A percentile compares a stretch with the other conserved stretches of the same genome.
phyloP scores from a whole-genome alignment of 768 basidiomycete genomes.

The Leccinum subgranulosum region DNA sequence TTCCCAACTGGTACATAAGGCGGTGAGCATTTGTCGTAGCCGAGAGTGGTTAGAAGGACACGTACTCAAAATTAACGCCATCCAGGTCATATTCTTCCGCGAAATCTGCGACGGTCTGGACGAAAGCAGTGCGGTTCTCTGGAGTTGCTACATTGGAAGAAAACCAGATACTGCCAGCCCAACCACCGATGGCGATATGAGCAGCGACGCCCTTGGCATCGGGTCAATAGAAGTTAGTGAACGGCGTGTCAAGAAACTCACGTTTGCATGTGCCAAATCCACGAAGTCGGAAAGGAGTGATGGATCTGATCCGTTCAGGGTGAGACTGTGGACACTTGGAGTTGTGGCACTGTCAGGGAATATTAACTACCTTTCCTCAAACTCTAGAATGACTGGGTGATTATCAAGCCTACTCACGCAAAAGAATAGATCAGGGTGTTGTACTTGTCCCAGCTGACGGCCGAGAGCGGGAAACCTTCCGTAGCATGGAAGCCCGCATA shows the following conservation, averaged over 20 bases:
- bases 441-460: conserved; percentile 67
- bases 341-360: conserved; percentile 31
- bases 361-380: no score
- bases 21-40: neutral
- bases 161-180: conserved; percentile 62
- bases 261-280: conserved; percentile 31
- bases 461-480: conserved; percentile 45
- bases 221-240: conserved; percentile 19
- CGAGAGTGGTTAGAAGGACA: neutral
- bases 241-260: neutral
- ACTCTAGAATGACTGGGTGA: no score
- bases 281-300: conserved; percentile 58
- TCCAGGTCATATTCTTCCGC: conserved; percentile 51
- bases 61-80: conserved; percentile 40
- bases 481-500: conserved; percentile 60
- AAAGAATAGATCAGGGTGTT: conserved; percentile 68
- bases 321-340: conserved; percentile 28
- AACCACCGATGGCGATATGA: conserved; percentile 65
- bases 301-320: conserved; percentile 42
- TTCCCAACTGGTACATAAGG: conserved; percentile 64
- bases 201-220: conserved; percentile 50
- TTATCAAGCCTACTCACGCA: conserved; percentile 36
- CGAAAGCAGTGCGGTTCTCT: conserved; percentile 60
- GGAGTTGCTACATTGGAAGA: conserved; percentile 57
- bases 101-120: conserved; percentile 48